Evolutionary conservation across 257 asterid genomes (phyloP), one percentile per base, ranked within the genome.

Genomic region (Penstemon newberryi): DNA sequence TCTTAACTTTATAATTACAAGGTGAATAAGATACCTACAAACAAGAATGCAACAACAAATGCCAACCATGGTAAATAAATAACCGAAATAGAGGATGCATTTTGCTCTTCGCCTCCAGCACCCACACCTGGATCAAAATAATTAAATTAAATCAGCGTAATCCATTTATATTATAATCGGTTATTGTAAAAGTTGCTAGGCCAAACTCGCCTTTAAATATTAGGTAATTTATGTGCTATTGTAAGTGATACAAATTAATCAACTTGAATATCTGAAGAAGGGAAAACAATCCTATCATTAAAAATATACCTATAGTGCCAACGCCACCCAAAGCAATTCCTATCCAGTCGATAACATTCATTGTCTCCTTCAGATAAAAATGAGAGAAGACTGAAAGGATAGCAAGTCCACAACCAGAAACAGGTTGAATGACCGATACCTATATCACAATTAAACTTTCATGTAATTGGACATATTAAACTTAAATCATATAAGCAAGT

Each of bases 371-470:
- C 51, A 94, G 79, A 85, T 94, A 91, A 79, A 94, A 94, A 86
- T 94, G 99, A 65, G 99, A 94, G 73, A 94, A 94, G 53, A 94
- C 79, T 18, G 96, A 94, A 79, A 94, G 99, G 67, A 94, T 91
- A 55, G 96, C 98, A 57, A 94, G 96, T 65, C 99, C 99, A 51
- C 98, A 91, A 79, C 99, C 99, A 56, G 99, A 94, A 81, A 94
- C 98, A 42, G 99, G 99, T 78, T 94, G 99, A 78, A 94, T 82
- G 70, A 94, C 96, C 13, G 96, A 91, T 58, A 94, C 98, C 98
- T 94, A 75, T 62, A 71, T 44, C 54, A 74, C 7, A 55, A 40
- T 55, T 49, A 64, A 66, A 52, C 19, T 62, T 44, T 40, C 43
- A 37, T 56, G 51, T 25, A 56, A 53, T 52, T 39, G 42, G 66